Percentiles rank a stretch among this genome's conserved stretches.
Conservation (phyloP, 148 eudicot genomes). For the Vaccinium myrtillus region DNA sequence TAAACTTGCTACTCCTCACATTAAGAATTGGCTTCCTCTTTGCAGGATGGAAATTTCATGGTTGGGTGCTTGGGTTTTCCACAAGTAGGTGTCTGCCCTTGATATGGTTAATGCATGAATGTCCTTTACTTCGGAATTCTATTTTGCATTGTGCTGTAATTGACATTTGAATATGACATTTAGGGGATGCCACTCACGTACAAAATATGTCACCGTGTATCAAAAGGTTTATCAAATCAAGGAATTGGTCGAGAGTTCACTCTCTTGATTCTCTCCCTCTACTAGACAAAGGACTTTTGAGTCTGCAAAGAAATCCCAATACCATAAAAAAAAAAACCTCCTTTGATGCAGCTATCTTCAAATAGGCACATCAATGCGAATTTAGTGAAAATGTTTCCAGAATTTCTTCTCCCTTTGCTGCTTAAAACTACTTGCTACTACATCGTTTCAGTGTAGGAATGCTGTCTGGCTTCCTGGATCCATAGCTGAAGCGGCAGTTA, state of each 20-base stretch:
- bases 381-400: background rate
- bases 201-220: background rate
- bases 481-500: constrained; percentile 72
- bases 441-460: constrained; percentile 68
- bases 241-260: background rate
- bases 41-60: constrained; percentile 97
- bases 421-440: constrained; percentile 12
- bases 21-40: constrained; percentile 9
- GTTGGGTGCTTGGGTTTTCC: constrained; percentile 95
- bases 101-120: background rate
- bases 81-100: constrained; percentile 47
- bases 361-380: background rate
- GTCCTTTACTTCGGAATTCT: background rate
- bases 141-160: background rate
- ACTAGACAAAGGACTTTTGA: background rate
- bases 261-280: background rate
- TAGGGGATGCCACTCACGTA: background rate
- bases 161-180: background rate
- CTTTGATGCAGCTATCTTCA: background rate
- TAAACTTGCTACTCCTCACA: background rate
- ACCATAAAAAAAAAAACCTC: background rate
- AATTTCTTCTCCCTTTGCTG: constrained; percentile 7
- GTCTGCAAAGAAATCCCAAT: background rate
- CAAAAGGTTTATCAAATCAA: background rate
- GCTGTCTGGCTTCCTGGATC: constrained; percentile 98